Evolutionary conservation across 2,329 filamentous ascomycete species (phyloP), one percentile per base, ranked within the genome.

Genomic region (Penicillium italicum): DNA sequence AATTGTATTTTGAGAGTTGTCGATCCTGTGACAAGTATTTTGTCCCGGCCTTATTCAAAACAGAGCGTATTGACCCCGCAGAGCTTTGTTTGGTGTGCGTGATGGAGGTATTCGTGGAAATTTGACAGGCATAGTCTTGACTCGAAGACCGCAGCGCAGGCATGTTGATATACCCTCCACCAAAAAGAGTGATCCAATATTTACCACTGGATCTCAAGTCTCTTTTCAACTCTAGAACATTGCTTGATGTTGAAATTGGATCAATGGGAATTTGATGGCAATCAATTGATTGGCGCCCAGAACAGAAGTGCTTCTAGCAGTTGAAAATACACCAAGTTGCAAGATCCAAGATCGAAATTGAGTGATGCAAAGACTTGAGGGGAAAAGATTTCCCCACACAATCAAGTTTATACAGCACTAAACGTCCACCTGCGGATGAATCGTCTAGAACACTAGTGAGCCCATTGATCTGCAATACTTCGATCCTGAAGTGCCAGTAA

Each of bases 61-160:
- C 14, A 14, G 40, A 20, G 16, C 34, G 10, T n/a, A 50, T 40
- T 50, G 26, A 18, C 26, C 41, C 14, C 4, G 20, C 44, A n/a
- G 44, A 41, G 11, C 28, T 41, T 31, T 22, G 50, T 22, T 41
- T 53, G 16, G n/a, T 34, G 20, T 26, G 36, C 20, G 9, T 33
- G 24, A n/a, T 5, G 7, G 47, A 34, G n/a, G 26, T 28, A 34
- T 22, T 26, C 5, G 14, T 40, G 8, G 18, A 16, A 20, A 33
- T 16, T 9, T 40, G 53, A 45, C 34, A n/a, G 22, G 28, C n/a
- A 45, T 45, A 51, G 40, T 45, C 53, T 33, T 45, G 34, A 40
- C n/a, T 45, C 5, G 45, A 28, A 36, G 49, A 43, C 16, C 42
- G 33, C 30, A 53, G 16, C 11, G 47, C 26, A 12, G 53, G 53